These are phyloP conservation scores for Quercus gilva DNA, from an alignment of 306 rosid species.

Conservation along the genomic window DNA sequence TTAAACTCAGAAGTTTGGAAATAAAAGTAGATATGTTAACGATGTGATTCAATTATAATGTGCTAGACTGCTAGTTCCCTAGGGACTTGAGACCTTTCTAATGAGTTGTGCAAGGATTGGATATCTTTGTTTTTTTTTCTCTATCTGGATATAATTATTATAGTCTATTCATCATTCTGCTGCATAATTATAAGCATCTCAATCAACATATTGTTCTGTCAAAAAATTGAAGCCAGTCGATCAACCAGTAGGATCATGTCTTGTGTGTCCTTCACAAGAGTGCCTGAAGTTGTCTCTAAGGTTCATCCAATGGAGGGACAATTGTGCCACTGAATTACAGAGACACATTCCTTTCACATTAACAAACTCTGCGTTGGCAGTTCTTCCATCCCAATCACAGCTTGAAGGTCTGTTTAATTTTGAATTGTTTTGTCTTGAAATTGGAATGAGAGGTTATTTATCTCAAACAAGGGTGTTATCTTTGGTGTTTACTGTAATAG, in stretches of 20 bases:
- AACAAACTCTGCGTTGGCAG: not conserved
- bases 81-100: not conserved
- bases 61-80: too few species aligned
- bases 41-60: too few species aligned
- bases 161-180: slow-evolving; percentile 7
- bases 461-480: not conserved
- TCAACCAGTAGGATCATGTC: slow-evolving; percentile 41
- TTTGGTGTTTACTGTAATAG: not conserved
- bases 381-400: slow-evolving; percentile 10
- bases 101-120: slow-evolving; percentile 29
- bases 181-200: slow-evolving; percentile 36
- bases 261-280: slow-evolving; percentile 24
- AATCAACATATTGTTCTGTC: slow-evolving; percentile 41
- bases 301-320: slow-evolving; percentile 33
- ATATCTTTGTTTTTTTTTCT: slow-evolving; percentile 33
- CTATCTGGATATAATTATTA: slow-evolving; percentile 1
- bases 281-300: slow-evolving; percentile 32
- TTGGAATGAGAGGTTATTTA: not conserved
- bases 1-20: too few species aligned
- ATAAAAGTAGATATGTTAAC: too few species aligned
- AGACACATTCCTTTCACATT: not conserved
- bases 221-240: slow-evolving; percentile 30
- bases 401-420: not conserved
- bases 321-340: slow-evolving; percentile 10
- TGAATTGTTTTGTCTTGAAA: not conserved